These are phyloP conservation scores for Colletotrichum coccodes DNA, from an alignment of 2,329 filamentous ascomycete genomes.

Conservation along the genomic window DNA sequence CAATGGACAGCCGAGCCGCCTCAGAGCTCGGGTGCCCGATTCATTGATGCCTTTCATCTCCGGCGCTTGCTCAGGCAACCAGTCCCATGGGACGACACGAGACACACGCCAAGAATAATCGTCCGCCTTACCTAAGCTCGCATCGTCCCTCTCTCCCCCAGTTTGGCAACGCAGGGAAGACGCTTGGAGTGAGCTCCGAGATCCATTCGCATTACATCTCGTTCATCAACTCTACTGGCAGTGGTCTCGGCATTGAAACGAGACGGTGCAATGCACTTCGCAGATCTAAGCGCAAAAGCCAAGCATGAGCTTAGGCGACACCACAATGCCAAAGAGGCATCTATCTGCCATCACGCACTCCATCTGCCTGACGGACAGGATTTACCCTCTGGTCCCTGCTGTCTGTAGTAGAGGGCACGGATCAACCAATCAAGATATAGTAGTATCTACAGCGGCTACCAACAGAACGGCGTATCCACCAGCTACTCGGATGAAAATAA, in stretches of 20 bases:
- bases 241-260: conserved; percentile 10
- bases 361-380: background rate
- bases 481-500: background rate
- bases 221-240: background rate
- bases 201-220: conserved; percentile 16
- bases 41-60: conserved; percentile 4
- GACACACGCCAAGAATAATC: conserved; percentile 9
- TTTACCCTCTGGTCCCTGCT: background rate
- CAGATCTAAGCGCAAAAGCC: conserved; percentile 22
- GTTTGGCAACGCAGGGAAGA: conserved; percentile 9
- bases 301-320: background rate
- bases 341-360: background rate
- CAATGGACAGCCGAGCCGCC: too few species aligned
- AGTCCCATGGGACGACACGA: background rate
- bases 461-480: background rate
- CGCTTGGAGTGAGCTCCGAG: background rate
- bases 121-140: background rate
- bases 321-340: background rate
- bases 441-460: background rate
- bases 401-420: background rate
- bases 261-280: background rate
- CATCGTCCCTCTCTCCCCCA: background rate
- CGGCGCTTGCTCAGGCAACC: conserved; percentile 14
- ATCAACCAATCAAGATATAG: background rate
- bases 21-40: conserved; percentile 1